phyloP scores from a whole-genome alignment of 2,329 filamentous ascomycete species.

The Knoxdaviesia proteae region DNA sequence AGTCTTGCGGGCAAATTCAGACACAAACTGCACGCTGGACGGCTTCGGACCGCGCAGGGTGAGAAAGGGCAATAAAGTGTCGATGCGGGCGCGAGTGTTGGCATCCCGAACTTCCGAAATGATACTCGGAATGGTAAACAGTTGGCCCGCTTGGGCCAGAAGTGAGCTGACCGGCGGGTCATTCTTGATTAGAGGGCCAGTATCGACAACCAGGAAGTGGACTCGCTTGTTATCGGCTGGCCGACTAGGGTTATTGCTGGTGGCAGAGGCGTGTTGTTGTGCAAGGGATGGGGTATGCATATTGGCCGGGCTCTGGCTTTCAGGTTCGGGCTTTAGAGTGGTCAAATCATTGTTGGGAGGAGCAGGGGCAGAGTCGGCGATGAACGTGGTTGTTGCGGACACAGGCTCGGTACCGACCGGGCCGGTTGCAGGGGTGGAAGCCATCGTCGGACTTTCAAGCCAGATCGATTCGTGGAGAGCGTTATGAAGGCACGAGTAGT shows the following conservation, averaged over 20 bases:
- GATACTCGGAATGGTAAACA: conserved; percentile 72
- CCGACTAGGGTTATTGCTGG: background rate
- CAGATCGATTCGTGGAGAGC: background rate
- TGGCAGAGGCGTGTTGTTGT: too few relatives aligned
- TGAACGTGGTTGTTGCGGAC: too few relatives aligned
- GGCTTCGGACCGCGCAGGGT: conserved; percentile 54
- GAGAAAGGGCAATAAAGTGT: conserved; percentile 76
- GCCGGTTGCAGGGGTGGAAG: background rate
- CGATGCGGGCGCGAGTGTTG: conserved; percentile 57
- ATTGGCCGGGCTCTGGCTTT: too few relatives aligned
- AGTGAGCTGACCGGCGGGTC: conserved; percentile 70
- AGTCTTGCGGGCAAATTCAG: conserved; percentile 71
- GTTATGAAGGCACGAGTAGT: too few relatives aligned
- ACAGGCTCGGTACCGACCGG: background rate
- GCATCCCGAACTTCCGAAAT: conserved; percentile 76
- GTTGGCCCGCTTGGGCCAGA: conserved; percentile 50
- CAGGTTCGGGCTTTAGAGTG: too few relatives aligned
- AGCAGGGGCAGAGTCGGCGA: too few relatives aligned
- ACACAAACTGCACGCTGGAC: conserved; percentile 59
- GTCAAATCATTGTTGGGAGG: too few relatives aligned
- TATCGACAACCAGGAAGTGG: conserved; percentile 71
- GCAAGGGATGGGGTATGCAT: too few relatives aligned
- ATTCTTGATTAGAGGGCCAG: conserved; percentile 86
- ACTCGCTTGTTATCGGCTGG: conserved; percentile 35
- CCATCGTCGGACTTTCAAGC: conserved; percentile 1